Conservation (phyloP, 148 eudicot genomes). For the Rhododendron kiyosumense region DNA sequence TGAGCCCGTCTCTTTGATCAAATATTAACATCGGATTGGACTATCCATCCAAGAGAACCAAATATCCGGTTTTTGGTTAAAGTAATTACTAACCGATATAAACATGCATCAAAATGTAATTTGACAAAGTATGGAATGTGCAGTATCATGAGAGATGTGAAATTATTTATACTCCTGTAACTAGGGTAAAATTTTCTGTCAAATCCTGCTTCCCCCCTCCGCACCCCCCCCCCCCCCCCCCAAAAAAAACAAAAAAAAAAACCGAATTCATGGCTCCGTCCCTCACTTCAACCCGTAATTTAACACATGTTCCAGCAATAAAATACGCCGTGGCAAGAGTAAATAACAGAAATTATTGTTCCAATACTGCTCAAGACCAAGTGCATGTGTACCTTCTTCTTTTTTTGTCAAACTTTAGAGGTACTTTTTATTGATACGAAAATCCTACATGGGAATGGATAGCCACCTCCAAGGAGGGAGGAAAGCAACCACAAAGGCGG, state of each 20-base stretch:
- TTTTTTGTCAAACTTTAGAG: too few species aligned
- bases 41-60: neutral
- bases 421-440: too few species aligned
- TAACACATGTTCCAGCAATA: neutral
- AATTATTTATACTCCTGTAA: neutral
- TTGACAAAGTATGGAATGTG: neutral
- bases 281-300: neutral
- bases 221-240: too few species aligned
- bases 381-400: neutral
- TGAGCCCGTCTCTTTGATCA: neutral
- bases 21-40: neutral
- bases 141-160: neutral
- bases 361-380: neutral
- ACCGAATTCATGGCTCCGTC: neutral
- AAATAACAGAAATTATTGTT: neutral
- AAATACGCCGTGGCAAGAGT: neutral
- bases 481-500: too few species aligned
- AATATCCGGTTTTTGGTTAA: neutral
- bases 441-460: too few species aligned
- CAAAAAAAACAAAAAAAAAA: too few species aligned
- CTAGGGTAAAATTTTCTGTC: neutral
- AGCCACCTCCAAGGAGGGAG: too few species aligned
- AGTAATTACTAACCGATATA: neutral
- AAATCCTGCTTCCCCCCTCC: neutral
- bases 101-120: neutral